Evolutionary conservation across 2,329 filamentous ascomycete genomes (phyloP).

Genomic region (Berkeleyomyces rouxiae): DNA sequence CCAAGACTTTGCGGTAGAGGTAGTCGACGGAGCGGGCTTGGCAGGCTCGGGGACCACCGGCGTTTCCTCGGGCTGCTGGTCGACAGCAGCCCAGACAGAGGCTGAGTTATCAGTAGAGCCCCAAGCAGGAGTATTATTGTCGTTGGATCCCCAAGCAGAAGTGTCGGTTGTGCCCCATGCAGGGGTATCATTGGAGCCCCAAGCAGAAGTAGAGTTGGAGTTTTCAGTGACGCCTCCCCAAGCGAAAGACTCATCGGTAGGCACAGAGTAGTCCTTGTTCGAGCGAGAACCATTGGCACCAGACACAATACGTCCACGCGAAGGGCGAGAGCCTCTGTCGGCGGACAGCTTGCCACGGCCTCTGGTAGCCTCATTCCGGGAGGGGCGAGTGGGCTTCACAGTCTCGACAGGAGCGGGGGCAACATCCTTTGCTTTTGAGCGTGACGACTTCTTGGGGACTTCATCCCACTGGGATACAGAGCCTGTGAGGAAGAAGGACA

Average conservation of each 20-base stretch:
- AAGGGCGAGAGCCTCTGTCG: slow-evolving; percentile 43
- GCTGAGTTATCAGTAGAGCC: slow-evolving; percentile 3
- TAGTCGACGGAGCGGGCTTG: slow-evolving; percentile 21
- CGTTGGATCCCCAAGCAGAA: slow-evolving; percentile 29
- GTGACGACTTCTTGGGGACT: slow-evolving; percentile 63
- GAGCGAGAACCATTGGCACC: slow-evolving; percentile 44
- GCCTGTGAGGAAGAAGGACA: slow-evolving; percentile 30
- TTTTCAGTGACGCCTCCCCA: slow-evolving; percentile 27
- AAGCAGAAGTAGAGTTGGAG: slow-evolving; percentile 14
- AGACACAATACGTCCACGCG: slow-evolving; percentile 45
- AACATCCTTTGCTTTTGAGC: slow-evolving; percentile 54
- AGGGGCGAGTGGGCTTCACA: slow-evolving; percentile 36
- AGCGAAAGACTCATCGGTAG: slow-evolving; percentile 49
- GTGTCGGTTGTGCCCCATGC: slow-evolving; percentile 58
- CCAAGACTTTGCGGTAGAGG: slow-evolving; percentile 43
- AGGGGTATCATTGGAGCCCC: slow-evolving; percentile 30
- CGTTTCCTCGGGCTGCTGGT: too few species aligned
- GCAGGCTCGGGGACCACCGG: slow-evolving; percentile 20
- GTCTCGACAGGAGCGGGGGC: slow-evolving; percentile 31
- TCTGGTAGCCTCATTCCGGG: slow-evolving; percentile 43
- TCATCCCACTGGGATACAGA: slow-evolving; percentile 71
- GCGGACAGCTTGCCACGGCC: slow-evolving; percentile 40
- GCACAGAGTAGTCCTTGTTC: slow-evolving; percentile 45
- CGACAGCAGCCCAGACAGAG: slow-evolving; percentile 20
- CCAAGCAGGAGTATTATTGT: slow-evolving; percentile 19